A percentile compares a stretch with the other conserved stretches of the same genome.
Conservation (phyloP, 495 filamentous ascomycete genomes). For the Xanthoparmelia taractica region DNA sequence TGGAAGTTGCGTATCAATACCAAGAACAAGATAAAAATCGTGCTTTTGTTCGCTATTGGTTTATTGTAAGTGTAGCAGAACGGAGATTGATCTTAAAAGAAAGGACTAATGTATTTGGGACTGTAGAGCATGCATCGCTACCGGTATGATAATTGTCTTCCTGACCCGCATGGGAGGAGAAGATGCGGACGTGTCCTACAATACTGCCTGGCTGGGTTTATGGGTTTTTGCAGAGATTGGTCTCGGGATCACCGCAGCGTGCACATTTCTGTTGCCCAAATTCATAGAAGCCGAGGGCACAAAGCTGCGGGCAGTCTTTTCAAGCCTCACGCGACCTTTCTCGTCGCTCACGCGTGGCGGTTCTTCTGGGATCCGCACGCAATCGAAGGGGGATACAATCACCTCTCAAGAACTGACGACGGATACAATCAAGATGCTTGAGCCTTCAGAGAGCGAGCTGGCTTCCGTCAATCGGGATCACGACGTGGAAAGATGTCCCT, state of each 20-base stretch:
- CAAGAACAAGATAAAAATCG: background rate
- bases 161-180: background rate
- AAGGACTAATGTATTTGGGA: background rate
- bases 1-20: slow-evolving; percentile 1
- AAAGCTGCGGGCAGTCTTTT: background rate
- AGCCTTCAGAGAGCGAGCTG: background rate
- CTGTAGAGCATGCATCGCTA: background rate
- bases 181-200: background rate
- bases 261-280: background rate
- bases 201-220: background rate
- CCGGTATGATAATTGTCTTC: background rate
- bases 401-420: background rate
- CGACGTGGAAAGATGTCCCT: background rate
- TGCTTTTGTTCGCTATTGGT: slow-evolving; percentile 12
- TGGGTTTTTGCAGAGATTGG: background rate
- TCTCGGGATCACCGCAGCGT: background rate
- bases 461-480: background rate
- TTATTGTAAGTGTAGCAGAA: background rate
- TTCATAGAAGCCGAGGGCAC: background rate
- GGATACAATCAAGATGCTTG: background rate
- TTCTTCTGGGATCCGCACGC: background rate
- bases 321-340: background rate
- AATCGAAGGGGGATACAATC: background rate
- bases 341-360: background rate
- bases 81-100: background rate